Evolutionary conservation across 2,329 filamentous ascomycete species (phyloP).

Genomic region (Aspergillus melleus): DNA sequence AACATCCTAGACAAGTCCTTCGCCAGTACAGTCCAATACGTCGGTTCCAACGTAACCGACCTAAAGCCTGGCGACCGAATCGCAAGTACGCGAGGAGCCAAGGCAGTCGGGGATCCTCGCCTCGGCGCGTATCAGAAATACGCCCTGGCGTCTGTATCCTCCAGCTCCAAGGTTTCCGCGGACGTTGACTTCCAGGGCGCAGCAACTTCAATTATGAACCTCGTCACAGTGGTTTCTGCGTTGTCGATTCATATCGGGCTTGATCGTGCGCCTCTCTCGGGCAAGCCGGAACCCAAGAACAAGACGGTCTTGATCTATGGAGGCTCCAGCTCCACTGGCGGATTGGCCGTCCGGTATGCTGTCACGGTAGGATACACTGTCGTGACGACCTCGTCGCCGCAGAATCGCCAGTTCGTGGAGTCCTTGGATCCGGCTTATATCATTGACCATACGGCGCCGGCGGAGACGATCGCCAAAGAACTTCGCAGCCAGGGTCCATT

Average conservation of each 20-base stretch:
- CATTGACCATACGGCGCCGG: constrained; percentile 13
- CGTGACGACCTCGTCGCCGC: constrained; percentile 12
- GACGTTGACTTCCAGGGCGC: constrained; percentile 11
- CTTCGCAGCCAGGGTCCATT: constrained; percentile 9
- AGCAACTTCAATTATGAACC: constrained; percentile 17
- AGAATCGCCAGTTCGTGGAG: constrained; percentile 6
- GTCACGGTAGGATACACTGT: constrained; percentile 12
- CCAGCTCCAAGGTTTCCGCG: constrained; percentile 1
- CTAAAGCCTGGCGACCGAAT: constrained; percentile 17
- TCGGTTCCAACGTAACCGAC: constrained; percentile 12
- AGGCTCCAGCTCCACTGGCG: constrained; percentile 6
- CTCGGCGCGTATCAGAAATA: constrained; percentile 24
- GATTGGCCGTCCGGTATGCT: constrained; percentile 12
- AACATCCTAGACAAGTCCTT: constrained; percentile 16
- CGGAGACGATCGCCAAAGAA: constrained; percentile 1
- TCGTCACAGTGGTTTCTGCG: constrained; percentile 17
- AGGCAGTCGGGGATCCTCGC: constrained; percentile 8
- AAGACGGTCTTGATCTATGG: constrained; percentile 15
- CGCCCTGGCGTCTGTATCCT: constrained; percentile 10
- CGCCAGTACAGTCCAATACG: constrained; percentile 15
- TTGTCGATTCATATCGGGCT: constrained; percentile 18
- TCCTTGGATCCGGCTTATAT: constrained; percentile 4
- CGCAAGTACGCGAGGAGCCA: constrained; percentile 9
- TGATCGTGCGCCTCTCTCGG: constrained; percentile 8
- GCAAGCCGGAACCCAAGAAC: neutral